These are phyloP conservation scores for Eucalyptus curtisii DNA, from an alignment of 345 rosid genomes.

Conservation along the genomic window DNA sequence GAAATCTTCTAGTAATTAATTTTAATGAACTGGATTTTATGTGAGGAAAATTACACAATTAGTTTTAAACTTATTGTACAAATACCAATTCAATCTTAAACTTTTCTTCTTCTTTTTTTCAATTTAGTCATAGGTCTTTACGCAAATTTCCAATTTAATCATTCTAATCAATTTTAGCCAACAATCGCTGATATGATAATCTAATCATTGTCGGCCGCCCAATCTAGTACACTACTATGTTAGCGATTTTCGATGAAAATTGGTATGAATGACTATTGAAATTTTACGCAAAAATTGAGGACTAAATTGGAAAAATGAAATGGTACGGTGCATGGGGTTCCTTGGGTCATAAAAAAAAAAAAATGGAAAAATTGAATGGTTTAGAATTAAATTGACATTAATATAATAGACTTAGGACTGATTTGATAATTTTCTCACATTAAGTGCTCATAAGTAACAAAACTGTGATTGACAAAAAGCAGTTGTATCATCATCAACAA, in stretches of 20 bases:
- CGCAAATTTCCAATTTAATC: too few relatives aligned
- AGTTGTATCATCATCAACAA: not conserved
- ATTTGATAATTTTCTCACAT: not conserved
- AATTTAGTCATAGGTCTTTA: not conserved
- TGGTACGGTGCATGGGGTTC: too few relatives aligned
- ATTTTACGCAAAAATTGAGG: accelerated
- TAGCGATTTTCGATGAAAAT: too few relatives aligned
- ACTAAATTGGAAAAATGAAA: not conserved
- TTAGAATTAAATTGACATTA: too few relatives aligned
- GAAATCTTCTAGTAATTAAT: too few relatives aligned
- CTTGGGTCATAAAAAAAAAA: too few relatives aligned
- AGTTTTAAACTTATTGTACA: too few relatives aligned
- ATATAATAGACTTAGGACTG: too few relatives aligned
- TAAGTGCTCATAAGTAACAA: not conserved
- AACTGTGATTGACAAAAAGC: not conserved
- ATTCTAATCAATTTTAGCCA: accelerated
- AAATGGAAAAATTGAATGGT: not conserved
- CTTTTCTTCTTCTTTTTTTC: too few relatives aligned
- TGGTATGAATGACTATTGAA: accelerated
- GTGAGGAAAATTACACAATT: too few relatives aligned
- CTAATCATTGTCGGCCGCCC: accelerated
- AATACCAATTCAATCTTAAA: too few relatives aligned
- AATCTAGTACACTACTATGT: accelerated
- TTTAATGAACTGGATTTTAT: accelerated
- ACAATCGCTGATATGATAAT: accelerated